A percentile compares a stretch with the other conserved stretches of the same genome.
Evolutionary conservation across 2,329 filamentous ascomycete species (phyloP).

Genomic region (Alternaria incomplexa): DNA sequence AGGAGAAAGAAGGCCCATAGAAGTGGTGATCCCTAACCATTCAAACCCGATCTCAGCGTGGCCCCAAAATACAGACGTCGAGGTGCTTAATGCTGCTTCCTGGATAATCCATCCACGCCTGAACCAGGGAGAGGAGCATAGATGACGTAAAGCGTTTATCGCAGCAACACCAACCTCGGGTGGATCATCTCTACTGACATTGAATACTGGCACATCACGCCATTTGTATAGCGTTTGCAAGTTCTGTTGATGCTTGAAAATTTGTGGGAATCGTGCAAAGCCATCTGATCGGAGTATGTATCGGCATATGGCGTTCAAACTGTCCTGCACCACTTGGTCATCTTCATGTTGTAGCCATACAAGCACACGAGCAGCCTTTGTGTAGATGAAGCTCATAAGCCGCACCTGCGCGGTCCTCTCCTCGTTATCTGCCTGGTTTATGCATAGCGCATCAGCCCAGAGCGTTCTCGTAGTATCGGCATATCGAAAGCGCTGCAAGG

Average conservation of each 20-base stretch:
- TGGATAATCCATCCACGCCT: not conserved
- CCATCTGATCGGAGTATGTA: no score
- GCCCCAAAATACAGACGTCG: not conserved
- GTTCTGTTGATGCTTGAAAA: no score
- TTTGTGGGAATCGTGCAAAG: not conserved
- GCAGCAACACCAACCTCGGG: not conserved
- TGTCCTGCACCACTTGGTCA: not conserved
- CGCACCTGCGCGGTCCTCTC: conserved; percentile 41
- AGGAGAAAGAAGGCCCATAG: no score
- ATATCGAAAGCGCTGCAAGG: not conserved
- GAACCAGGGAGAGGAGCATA: not conserved
- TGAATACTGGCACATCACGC: not conserved
- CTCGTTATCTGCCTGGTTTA: conserved; percentile 40
- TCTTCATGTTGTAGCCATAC: not conserved
- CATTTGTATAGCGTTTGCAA: not conserved
- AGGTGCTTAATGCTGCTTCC: not conserved
- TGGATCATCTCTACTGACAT: not conserved
- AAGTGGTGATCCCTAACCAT: no score
- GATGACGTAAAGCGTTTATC: not conserved
- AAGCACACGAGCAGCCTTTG: not conserved
- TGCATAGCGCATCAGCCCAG: conserved; percentile 39
- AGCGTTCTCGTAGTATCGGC: not conserved
- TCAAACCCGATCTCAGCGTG: not conserved
- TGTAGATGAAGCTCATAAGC: conserved; percentile 29
- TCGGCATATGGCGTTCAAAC: not conserved